Conservation (phyloP, 768 basidiomycete species). For the Rubroboletus pulcherrimus region DNA sequence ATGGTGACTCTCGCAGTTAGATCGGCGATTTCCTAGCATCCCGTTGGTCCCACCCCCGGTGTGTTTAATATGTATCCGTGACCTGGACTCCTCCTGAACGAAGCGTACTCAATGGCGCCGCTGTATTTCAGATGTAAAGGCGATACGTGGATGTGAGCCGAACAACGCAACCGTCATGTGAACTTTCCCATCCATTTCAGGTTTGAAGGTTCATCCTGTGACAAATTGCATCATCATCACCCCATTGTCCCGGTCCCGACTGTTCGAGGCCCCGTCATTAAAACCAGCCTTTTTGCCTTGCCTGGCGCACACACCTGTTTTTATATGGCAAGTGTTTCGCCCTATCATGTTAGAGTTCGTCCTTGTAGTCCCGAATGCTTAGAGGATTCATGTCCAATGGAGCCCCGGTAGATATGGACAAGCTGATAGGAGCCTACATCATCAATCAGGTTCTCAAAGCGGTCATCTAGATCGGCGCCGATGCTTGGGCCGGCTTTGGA, state of each 20-base stretch:
- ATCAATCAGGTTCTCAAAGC: not conserved
- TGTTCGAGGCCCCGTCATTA: not conserved
- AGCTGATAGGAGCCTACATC: not conserved
- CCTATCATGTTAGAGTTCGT: not conserved
- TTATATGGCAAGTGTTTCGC: not conserved
- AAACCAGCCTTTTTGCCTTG: not conserved
- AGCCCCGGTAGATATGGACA: not conserved
- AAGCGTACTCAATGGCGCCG: not conserved
- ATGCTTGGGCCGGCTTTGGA: not conserved
- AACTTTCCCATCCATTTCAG: slow-evolving; percentile 9
- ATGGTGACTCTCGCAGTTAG: slow-evolving; percentile 1
- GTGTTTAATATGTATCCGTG: not conserved
- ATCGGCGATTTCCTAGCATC: not conserved
- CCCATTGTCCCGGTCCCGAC: slow-evolving; percentile 3
- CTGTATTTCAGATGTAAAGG: not conserved
- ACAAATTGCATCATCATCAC: not conserved
- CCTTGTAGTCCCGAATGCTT: not conserved
- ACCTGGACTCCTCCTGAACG: not conserved
- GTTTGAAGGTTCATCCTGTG: not conserved
- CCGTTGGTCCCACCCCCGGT: not conserved
- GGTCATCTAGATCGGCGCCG: slow-evolving; percentile 7
- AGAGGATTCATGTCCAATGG: not conserved
- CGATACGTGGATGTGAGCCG: not conserved
- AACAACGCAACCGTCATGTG: not conserved
- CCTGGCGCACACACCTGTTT: not conserved